Evolutionary conservation across 2,329 filamentous ascomycete genomes (phyloP).

Genomic region (Botrytis tulipae): DNA sequence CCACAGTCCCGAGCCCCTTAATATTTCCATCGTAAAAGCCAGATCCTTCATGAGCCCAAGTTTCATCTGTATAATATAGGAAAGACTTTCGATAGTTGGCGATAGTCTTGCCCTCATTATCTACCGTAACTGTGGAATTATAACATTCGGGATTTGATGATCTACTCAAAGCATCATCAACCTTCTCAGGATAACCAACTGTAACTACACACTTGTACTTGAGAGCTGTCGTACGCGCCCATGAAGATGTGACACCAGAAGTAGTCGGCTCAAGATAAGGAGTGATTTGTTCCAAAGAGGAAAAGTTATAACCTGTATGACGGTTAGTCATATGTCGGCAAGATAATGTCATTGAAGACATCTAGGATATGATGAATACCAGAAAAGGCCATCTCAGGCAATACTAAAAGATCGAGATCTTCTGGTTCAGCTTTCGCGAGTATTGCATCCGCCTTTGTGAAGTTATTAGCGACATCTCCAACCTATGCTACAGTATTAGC

Average conservation of each 20-base stretch:
- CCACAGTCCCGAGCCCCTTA: constrained; percentile 49
- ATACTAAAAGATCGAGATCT: constrained; percentile 66
- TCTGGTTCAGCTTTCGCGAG: constrained; percentile 52
- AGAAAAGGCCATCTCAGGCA: constrained; percentile 75
- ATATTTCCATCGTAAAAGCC: constrained; percentile 51
- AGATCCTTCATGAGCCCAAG: constrained; percentile 57
- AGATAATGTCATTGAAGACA: neutral
- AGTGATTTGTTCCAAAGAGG: constrained; percentile 62
- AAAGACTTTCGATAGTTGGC: constrained; percentile 61
- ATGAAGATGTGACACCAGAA: constrained; percentile 65
- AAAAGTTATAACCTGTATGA: constrained; percentile 67
- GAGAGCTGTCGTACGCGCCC: constrained; percentile 66
- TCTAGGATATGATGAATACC: constrained; percentile 45
- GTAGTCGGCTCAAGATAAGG: constrained; percentile 67
- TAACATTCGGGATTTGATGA: constrained; percentile 53
- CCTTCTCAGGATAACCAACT: constrained; percentile 72
- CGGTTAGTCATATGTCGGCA: neutral
- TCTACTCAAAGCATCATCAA: constrained; percentile 51
- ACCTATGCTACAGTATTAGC: constrained; percentile 45
- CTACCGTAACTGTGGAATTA: constrained; percentile 55
- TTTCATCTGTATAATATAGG: constrained; percentile 59
- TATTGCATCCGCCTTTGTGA: constrained; percentile 64
- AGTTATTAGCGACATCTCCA: constrained; percentile 68
- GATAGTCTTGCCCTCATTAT: constrained; percentile 56
- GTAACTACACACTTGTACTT: constrained; percentile 66